phyloP scores from a whole-genome alignment of 495 filamentous ascomycete genomes.

The Penicillium ochrochloron region DNA sequence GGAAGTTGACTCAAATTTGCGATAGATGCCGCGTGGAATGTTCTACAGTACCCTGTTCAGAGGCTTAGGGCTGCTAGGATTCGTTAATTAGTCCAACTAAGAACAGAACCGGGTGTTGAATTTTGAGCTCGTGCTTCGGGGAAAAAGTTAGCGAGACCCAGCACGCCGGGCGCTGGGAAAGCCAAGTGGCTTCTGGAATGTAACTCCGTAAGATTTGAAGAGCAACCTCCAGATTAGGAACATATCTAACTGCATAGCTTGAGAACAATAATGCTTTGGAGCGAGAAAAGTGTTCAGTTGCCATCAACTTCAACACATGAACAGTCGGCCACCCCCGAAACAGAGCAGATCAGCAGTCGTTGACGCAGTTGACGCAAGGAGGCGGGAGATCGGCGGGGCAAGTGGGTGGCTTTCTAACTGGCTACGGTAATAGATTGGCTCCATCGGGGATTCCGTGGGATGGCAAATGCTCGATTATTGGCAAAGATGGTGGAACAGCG shows the following conservation, averaged over 20 bases:
- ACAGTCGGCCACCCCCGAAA: constrained; percentile 7
- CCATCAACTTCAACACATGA: not conserved
- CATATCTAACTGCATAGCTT: not conserved
- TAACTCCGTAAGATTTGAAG: not conserved
- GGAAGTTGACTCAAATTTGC: not conserved
- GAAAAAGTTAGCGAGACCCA: constrained; percentile 1
- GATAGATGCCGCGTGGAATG: constrained; percentile 1
- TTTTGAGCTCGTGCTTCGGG: not conserved
- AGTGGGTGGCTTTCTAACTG: constrained; percentile 10
- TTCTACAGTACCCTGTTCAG: not conserved
- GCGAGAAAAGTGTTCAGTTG: not conserved
- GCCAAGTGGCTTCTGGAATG: not conserved
- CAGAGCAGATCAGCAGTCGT: constrained; percentile 24
- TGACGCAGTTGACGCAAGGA: constrained; percentile 23
- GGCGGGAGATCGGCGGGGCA: constrained; percentile 33
- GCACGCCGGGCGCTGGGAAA: not conserved
- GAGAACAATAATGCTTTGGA: not conserved
- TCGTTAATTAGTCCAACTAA: not conserved
- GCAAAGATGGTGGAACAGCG: constrained; percentile 1
- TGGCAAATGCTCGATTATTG: not conserved
- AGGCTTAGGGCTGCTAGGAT: not conserved
- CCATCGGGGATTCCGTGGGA: constrained; percentile 1
- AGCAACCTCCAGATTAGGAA: not conserved
- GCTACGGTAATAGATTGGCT: constrained; percentile 5
- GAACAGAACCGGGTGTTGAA: not conserved